Percentiles rank a stretch among this genome's conserved stretches.
Evolutionary conservation across 495 filamentous ascomycete species (phyloP).

Genomic region (Penicillium argentinense): DNA sequence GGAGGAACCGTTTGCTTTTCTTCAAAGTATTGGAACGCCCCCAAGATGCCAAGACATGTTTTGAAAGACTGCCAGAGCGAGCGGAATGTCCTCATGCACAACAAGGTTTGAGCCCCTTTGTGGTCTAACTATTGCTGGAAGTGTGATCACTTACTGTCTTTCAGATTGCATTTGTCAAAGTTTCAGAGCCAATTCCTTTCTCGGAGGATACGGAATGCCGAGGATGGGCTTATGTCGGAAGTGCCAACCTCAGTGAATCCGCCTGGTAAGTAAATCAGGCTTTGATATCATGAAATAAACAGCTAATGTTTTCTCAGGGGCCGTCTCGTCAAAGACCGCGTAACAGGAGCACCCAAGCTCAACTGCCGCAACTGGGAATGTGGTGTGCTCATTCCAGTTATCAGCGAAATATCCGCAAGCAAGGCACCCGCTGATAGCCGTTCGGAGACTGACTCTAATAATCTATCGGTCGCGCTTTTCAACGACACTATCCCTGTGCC

Average conservation of each 20-base stretch:
- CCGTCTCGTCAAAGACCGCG: constrained; percentile 64
- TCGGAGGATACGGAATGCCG: constrained; percentile 22
- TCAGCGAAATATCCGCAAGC: constrained; percentile 4
- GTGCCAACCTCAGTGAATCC: constrained; percentile 86
- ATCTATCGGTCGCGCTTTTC: constrained; percentile 45
- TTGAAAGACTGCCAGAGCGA: constrained; percentile 73
- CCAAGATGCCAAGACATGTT: constrained; percentile 66
- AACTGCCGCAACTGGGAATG: constrained; percentile 97
- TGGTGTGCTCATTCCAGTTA: constrained; percentile 69
- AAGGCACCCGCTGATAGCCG: background rate
- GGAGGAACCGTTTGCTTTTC: constrained; percentile 84
- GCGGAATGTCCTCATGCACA: constrained; percentile 79
- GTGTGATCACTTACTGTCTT: background rate
- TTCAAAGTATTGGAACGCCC: constrained; percentile 61
- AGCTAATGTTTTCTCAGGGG: constrained; percentile 53
- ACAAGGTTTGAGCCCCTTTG: constrained; percentile 59
- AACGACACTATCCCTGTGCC: constrained; percentile 63
- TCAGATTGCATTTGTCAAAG: constrained; percentile 56
- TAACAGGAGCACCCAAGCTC: constrained; percentile 64
- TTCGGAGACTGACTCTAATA: background rate
- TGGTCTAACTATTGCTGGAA: background rate
- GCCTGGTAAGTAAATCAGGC: constrained; percentile 66
- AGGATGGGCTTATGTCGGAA: constrained; percentile 87
- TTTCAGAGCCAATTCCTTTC: constrained; percentile 33
- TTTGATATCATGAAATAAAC: background rate